Percentiles rank a stretch among this genome's conserved stretches.
Conservation (phyloP, 2,329 filamentous ascomycete species). For the Basipetospora chlamydospora region DNA sequence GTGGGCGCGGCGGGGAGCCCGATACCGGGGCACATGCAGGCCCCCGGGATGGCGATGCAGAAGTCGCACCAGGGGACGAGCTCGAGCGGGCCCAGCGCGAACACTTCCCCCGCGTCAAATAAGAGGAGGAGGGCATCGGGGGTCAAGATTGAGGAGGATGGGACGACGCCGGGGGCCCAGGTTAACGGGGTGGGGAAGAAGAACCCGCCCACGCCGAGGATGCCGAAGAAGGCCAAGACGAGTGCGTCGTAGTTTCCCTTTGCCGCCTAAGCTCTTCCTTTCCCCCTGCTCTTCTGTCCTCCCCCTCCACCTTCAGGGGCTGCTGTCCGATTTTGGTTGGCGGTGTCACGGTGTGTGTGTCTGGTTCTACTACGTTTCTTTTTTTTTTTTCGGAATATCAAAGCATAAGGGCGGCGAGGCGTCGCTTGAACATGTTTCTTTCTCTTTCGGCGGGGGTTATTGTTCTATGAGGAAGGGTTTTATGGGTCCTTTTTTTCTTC, state of each 20-base stretch:
- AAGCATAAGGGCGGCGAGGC: too few relatives aligned
- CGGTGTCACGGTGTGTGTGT: too few relatives aligned
- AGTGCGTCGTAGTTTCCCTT: background rate
- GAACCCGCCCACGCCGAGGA: constrained; percentile 37
- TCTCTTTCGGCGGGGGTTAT: too few relatives aligned
- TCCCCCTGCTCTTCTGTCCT: too few relatives aligned
- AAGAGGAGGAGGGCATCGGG: constrained; percentile 43
- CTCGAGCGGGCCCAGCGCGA: constrained; percentile 52
- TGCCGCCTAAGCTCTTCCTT: too few relatives aligned
- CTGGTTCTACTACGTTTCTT: background rate
- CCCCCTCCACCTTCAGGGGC: too few relatives aligned
- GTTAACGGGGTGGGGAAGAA: constrained; percentile 41
- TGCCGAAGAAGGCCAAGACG: constrained; percentile 18
- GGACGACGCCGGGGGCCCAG: constrained; percentile 33
- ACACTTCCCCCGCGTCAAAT: constrained; percentile 48
- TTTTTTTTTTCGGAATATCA: background rate
- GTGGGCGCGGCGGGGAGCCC: constrained; percentile 35
- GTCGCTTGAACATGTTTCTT: too few relatives aligned
- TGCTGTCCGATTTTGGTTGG: too few relatives aligned
- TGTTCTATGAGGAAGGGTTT: background rate
- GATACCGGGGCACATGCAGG: constrained; percentile 46
- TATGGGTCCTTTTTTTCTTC: background rate
- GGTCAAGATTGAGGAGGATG: constrained; percentile 43
- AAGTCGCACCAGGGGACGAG: constrained; percentile 54
- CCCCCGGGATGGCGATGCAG: constrained; percentile 51